Conservation (phyloP, 176 grass and related monocot genomes). For the Stipa capillata region DNA sequence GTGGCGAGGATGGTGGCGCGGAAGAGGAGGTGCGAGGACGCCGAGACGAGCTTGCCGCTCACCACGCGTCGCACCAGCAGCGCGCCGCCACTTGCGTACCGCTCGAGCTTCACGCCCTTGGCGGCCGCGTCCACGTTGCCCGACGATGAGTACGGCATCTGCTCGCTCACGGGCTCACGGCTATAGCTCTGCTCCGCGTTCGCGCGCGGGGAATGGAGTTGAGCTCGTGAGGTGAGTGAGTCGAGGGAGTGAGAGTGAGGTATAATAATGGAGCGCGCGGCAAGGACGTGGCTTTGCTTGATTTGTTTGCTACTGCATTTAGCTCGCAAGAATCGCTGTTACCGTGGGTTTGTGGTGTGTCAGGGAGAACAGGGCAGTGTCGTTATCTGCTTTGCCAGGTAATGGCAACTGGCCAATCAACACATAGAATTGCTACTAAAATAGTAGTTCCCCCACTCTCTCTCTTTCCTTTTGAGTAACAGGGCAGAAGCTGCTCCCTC, state of each 20-base stretch:
- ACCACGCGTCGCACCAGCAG: constrained; percentile 43
- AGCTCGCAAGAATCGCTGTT: not conserved
- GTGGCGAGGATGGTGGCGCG: constrained; percentile 57
- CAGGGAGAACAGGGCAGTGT: not conserved
- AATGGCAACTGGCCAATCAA: constrained; percentile 23
- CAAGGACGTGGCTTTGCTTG: not conserved
- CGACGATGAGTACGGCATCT: constrained; percentile 6
- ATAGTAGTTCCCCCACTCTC: no score
- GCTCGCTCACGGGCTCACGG: not conserved
- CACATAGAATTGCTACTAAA: no score
- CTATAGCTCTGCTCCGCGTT: not conserved
- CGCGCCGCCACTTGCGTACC: no score
- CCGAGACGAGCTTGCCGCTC: constrained; percentile 45
- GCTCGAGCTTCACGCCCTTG: constrained; percentile 43
- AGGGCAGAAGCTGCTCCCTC: no score
- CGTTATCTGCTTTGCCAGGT: constrained; percentile 13
- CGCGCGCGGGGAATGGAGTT: not conserved
- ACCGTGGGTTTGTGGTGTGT: not conserved
- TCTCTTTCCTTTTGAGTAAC: no score
- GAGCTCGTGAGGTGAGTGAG: no score
- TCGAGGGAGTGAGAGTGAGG: not conserved
- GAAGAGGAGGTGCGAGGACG: constrained; percentile 65
- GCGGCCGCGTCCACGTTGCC: constrained; percentile 41
- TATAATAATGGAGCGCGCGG: not conserved
- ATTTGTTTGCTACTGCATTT: not conserved